phyloP scores from a whole-genome alignment of 139 green algal species.

The Zygnema circumcarinatum region DNA sequence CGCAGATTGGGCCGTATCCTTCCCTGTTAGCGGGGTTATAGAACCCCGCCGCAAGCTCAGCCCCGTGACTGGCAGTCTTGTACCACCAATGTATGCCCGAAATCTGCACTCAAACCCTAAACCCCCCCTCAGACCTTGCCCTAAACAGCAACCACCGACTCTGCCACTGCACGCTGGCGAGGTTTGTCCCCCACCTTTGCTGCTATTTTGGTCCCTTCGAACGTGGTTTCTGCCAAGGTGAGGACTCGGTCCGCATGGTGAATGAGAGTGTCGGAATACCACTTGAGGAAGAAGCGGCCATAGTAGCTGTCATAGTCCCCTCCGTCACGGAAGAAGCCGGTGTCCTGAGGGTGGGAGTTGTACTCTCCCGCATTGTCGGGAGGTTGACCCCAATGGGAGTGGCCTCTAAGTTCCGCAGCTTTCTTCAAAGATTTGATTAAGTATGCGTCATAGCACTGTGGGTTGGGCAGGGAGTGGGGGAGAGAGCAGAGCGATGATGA shows the following conservation, averaged over 20 bases:
- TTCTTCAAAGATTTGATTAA: conserved; percentile 80
- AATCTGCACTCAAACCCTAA: too few species aligned
- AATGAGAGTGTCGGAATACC: conserved; percentile 87
- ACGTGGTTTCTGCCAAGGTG: conserved; percentile 45
- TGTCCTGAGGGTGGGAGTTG: conserved; percentile 85
- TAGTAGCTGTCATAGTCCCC: conserved; percentile 89
- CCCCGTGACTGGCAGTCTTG: conserved; percentile 86
- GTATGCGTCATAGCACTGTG: conserved; percentile 91
- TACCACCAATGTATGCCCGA: conserved; percentile 98
- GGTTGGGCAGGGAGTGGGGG: too few species aligned
- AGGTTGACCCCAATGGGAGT: conserved; percentile 82
- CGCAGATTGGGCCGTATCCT: too few species aligned
- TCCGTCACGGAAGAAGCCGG: conserved; percentile 87
- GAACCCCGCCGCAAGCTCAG: conserved; percentile 94
- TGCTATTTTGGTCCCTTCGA: conserved; percentile 46
- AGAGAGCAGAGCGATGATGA: too few species aligned
- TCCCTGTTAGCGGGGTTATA: conserved; percentile 76
- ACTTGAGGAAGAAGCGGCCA: conserved; percentile 92
- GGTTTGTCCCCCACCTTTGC: conserved; percentile 50
- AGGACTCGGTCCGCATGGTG: conserved; percentile 86
- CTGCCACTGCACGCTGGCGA: too few species aligned
- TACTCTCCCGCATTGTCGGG: conserved; percentile 74
- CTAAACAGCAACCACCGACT: too few species aligned
- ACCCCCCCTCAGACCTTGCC: too few species aligned
- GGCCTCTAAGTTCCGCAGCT: conserved; percentile 72